Conservation (phyloP, 192 early-diverging fungal species). For the Coemansia sp. region DNA sequence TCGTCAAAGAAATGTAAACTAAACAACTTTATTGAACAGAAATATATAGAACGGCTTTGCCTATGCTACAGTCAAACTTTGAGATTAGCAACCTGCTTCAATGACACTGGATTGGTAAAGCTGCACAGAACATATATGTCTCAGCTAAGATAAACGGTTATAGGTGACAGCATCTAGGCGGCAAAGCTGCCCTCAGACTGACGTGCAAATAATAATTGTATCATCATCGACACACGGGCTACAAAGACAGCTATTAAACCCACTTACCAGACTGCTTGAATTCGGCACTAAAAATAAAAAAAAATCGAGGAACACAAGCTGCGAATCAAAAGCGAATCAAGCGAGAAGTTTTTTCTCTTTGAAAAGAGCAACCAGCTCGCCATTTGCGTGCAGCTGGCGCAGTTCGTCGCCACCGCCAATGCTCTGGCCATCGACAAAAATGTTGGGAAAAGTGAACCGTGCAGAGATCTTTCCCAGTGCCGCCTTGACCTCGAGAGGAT, state of each 20-base stretch:
- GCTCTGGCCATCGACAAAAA: slow-evolving; percentile 68
- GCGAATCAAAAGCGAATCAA: no score
- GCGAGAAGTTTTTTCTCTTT: slow-evolving; percentile 24
- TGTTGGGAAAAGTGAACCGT: slow-evolving; percentile 66
- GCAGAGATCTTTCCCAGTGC: slow-evolving; percentile 52
- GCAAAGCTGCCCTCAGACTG: slow-evolving; percentile 29
- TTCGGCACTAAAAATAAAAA: no score
- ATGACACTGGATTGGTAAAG: no score
- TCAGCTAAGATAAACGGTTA: slow-evolving; percentile 32
- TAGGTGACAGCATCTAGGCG: slow-evolving; percentile 20
- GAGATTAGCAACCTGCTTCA: no score
- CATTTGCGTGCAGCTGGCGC: slow-evolving; percentile 39
- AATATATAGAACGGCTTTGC: no score
- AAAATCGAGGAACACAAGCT: no score
- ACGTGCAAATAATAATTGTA: slow-evolving; percentile 47
- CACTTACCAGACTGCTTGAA: no score
- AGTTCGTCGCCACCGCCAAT: slow-evolving; percentile 66
- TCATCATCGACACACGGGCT: slow-evolving; percentile 31
- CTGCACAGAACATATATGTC: neutral
- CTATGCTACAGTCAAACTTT: no score
- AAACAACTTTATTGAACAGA: no score
- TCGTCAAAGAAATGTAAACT: slow-evolving; percentile 23
- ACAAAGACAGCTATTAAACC: no score
- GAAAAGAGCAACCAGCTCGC: slow-evolving; percentile 56
- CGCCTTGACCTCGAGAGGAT: slow-evolving; percentile 57